Base-by-base conservation (phyloP, 2,329 filamentous ascomycete species). In the Hypomyces rosellus region DNA sequence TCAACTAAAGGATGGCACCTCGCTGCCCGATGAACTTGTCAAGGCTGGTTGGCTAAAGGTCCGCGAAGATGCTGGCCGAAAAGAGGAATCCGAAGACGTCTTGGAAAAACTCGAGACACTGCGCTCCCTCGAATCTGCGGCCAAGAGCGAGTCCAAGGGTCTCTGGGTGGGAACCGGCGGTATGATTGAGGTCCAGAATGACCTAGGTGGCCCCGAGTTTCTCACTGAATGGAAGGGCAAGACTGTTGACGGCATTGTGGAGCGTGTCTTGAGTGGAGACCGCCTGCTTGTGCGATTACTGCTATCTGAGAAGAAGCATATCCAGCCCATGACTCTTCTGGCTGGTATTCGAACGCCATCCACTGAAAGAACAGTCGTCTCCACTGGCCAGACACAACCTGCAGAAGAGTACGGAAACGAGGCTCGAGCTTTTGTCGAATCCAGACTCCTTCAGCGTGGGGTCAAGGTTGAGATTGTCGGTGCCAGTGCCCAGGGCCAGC, bases 21-120 rank as follows among this genome's bases (percentile, higher is more conserved):
- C 81, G 50, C 70, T 99, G 46, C 91, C 93, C 15, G 90, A 97
- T 56, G 82, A 88, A 55, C 79, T 87, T 51, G 82, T 97, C 56
- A 84, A 89, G 64, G 88, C 90, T 61, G 93, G 93, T 58, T 96
- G 91, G 90, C 74, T 90, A 56, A 95, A 93, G 72, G 80, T 99
- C 53, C 84, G 93, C 56, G 93, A 99, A 62, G 93, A 99, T 69
- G 91, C 92, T 52, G 91, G 90, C 54, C 85, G 86, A 57, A 93
- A 92, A 65, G 91, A 96, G 58, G 90, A 96, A 52, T 84, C 85
- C 2, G 87, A 93, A 51, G 85, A 90, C 46, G 77, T 85, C 8
- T 75, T 79, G 25, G 72, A 84, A 56, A 79, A 86, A 53, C 75
- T 99, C 20, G 86, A 95, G 60, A 85, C 82, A 61, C 80, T 99